Base-by-base conservation (phyloP, 2,329 filamentous ascomycete genomes). In the Calonectria multiphialidica region DNA sequence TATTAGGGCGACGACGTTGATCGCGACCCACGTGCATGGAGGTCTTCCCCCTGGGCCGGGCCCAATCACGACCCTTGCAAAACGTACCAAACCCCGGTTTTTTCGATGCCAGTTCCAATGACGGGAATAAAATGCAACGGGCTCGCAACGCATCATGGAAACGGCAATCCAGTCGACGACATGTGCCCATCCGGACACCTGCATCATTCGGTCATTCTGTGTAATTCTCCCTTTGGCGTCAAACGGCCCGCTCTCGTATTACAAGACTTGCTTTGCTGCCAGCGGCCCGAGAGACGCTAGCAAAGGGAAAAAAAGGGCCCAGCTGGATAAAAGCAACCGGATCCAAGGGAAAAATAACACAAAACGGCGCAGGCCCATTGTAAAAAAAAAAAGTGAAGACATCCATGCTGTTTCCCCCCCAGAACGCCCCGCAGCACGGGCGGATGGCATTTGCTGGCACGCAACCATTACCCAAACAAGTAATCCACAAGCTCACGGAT, bases 381-480 rank as follows among this genome's bases (percentile, higher is more conserved):
- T 30, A 30, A 6, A 50, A 28, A 18, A 50, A 16, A 28, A 16
- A 30, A 7, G 12, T 7, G 18, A 57, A 59, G 35, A 35, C 33
- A 57, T 8, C 21, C 4, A 59, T 23, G 33, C 21, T 15, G 33
- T 59, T n/a, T 33, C 40, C 40, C 37, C 16, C 25, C 23, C 21
- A n/a, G 21, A 33, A 12, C 16, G 30, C 62, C 44, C 45, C 44
- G 10, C 63, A 42, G 63, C 25, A 28, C 21, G 47, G 47, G 63
- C 33, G 23, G 37, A 45, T 47, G 35, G 49, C 23, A 68, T 68
- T 28, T 68, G 55, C 50, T 61, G 50, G 68, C 44, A 59, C 61
- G 68, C 68, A 70, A 70, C 50, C 23, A 65, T 70, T 70, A 66
- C 68, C 62, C 42, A 61, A 70, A 70, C 42, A 66, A 50, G 68